Evolutionary conservation across 2,329 filamentous ascomycete genomes (phyloP).

Genomic region (Paraphoma chrysanthemicola): DNA sequence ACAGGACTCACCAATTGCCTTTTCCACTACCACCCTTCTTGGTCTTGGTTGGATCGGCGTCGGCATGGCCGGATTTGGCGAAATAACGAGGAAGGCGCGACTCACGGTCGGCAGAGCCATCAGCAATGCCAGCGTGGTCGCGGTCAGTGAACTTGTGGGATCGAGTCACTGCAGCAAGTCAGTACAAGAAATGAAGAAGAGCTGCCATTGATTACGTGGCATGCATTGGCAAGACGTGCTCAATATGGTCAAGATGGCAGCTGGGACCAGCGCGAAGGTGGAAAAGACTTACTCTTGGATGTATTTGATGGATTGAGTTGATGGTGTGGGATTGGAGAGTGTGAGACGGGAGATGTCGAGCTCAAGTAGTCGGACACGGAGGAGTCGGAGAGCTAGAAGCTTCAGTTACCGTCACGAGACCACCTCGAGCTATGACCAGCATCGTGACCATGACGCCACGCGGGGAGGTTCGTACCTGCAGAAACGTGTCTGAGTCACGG

Average conservation of each 20-base stretch:
- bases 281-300: constrained; percentile 40
- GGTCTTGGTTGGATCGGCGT: constrained; percentile 85
- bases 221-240: constrained; percentile 2
- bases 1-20: constrained; percentile 81
- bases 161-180: constrained; percentile 78
- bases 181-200: constrained; percentile 7
- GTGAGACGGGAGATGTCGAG: constrained; percentile 25
- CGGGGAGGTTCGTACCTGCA: constrained; percentile 31
- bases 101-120: constrained; percentile 72
- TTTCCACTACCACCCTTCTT: constrained; percentile 96
- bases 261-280: neutral
- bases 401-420: constrained; percentile 45
- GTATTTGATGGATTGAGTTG: constrained; percentile 14
- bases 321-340: constrained; percentile 17
- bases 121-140: constrained; percentile 80
- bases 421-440: constrained; percentile 34
- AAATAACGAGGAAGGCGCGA: constrained; percentile 91
- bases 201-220: neutral
- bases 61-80: constrained; percentile 81
- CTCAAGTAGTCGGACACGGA: constrained; percentile 39
- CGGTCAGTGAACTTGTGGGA: constrained; percentile 96
- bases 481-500: constrained; percentile 19
- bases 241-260: constrained; percentile 6
- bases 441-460: constrained; percentile 18
- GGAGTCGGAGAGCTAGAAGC: constrained; percentile 32